Base-by-base conservation (phyloP, 805 yeast genomes). In the Ogataea zsoltii region DNA sequence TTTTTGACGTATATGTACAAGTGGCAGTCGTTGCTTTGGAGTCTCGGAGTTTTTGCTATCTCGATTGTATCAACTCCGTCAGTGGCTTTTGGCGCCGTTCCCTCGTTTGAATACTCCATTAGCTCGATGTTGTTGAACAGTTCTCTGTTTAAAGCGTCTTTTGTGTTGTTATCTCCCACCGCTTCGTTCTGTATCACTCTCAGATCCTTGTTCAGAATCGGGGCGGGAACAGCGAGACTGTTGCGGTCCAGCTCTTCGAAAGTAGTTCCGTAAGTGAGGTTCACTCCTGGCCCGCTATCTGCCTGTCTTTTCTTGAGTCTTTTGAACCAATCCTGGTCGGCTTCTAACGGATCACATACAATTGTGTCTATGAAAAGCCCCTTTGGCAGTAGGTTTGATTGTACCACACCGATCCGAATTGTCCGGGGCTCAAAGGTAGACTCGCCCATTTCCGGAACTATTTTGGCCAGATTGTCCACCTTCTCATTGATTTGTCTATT, bases 51-150 rank as follows among this genome's bases (percentile, higher is more conserved):
- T n/a, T 26, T 37, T 28, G 32, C 40, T 15, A 37, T 25, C 25
- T 28, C 23, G 16, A 37, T 28, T 2, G 31, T 37, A 6, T 37
- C 25, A 19, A n/a, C 19, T 19, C 40, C 35, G 17, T 21, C 28
- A 16, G 9, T 25, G 16, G 2, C 15, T 15, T 14, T 13, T 11
- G n/a, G 4, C 7, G 29, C 11, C 23, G 49, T 10, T 11, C 7
- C 14, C 25, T 7, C 30, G 7, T 12, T 6, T 6, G 23, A 15
- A 16, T 66, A 55, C 40, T 65, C 69, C 17, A 61, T 33, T 21
- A 67, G 50, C 34, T 65, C 66, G 9, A 65, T 42, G 33, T 63
- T 55, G 46, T 66, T 63, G 42, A 65, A 63, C 15, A 55, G 17
- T 1, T 53, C 56, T 41, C 61, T 50, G 9, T 53, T 46, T 13